Conservation (phyloP, 257 asterid genomes). For the Forsythia viridissima region DNA sequence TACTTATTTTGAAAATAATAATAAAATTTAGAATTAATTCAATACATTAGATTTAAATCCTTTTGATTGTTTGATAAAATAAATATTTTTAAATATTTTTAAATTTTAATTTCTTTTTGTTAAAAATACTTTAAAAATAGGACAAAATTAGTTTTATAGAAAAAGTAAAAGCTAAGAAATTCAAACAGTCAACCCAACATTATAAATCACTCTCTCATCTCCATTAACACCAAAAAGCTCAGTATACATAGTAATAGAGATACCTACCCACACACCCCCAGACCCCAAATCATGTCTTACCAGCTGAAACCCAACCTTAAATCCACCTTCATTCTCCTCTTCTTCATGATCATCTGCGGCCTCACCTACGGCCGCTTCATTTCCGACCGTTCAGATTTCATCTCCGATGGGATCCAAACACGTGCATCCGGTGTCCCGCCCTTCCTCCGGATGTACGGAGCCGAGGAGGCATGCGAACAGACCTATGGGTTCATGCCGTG, state of each 20-base stretch:
- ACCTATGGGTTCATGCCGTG: slow-evolving; percentile 90
- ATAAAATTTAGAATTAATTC: too few species aligned
- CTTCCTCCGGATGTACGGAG: slow-evolving; percentile 40
- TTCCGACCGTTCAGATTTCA: slow-evolving; percentile 46
- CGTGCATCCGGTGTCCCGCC: slow-evolving; percentile 8
- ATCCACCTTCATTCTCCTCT: slow-evolving; percentile 13
- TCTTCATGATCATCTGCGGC: slow-evolving; percentile 49
- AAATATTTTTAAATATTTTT: too few species aligned
- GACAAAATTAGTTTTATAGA: too few species aligned
- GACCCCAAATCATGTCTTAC: slow-evolving; percentile 13
- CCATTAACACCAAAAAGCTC: not conserved
- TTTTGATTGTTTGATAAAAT: too few species aligned
- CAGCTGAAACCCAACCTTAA: slow-evolving; percentile 23
- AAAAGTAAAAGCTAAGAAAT: too few species aligned
- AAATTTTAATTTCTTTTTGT: too few species aligned
- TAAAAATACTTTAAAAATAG: too few species aligned
- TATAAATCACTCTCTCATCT: not conserved
- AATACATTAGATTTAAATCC: too few species aligned
- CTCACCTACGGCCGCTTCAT: slow-evolving; percentile 44
- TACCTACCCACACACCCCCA: not conserved
- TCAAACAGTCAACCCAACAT: not conserved
- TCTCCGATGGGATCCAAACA: slow-evolving; percentile 43
- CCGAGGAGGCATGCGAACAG: slow-evolving; percentile 74
- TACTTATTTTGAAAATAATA: too few species aligned
- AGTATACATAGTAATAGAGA: too few species aligned